Conservation (phyloP, 352 stramenopile species). For the Pythium periplocum region DNA sequence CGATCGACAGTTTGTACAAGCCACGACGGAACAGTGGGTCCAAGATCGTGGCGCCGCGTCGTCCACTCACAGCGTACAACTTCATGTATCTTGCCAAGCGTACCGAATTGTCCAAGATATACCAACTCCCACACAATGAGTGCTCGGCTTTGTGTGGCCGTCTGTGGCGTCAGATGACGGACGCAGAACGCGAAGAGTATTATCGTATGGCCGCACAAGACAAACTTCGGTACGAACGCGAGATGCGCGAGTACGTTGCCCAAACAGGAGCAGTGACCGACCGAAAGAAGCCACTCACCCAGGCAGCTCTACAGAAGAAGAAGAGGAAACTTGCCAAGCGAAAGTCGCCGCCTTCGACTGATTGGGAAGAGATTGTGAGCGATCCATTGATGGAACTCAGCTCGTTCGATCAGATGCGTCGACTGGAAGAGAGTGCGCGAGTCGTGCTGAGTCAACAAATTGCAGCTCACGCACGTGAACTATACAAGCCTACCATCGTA, state of each 20-base stretch:
- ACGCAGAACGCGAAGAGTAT: conserved; percentile 42
- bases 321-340: too few relatives aligned
- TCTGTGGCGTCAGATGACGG: conserved; percentile 56
- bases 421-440: conserved; percentile 23
- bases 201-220: conserved; percentile 46
- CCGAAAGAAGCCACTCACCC: too few relatives aligned
- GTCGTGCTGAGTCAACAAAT: conserved; percentile 12
- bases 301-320: too few relatives aligned
- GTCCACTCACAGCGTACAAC: conserved; percentile 50
- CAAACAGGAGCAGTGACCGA: too few relatives aligned
- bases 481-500: neutral
- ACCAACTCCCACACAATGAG: conserved; percentile 67
- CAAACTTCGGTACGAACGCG: conserved; percentile 38
- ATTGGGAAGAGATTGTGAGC: too few relatives aligned
- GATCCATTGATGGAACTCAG: neutral
- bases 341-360: too few relatives aligned
- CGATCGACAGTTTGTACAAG: too few relatives aligned
- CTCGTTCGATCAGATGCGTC: conserved; percentile 20
- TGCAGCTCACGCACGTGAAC: conserved; percentile 1
- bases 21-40: neutral
- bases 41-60: conserved; percentile 21
- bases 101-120: conserved; percentile 37
- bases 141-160: conserved; percentile 49
- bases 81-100: conserved; percentile 61
- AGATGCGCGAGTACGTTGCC: conserved; percentile 13